These are phyloP conservation scores for Aspergillus nanangensis DNA, from an alignment of 495 filamentous ascomycete species.

Conservation along the genomic window DNA sequence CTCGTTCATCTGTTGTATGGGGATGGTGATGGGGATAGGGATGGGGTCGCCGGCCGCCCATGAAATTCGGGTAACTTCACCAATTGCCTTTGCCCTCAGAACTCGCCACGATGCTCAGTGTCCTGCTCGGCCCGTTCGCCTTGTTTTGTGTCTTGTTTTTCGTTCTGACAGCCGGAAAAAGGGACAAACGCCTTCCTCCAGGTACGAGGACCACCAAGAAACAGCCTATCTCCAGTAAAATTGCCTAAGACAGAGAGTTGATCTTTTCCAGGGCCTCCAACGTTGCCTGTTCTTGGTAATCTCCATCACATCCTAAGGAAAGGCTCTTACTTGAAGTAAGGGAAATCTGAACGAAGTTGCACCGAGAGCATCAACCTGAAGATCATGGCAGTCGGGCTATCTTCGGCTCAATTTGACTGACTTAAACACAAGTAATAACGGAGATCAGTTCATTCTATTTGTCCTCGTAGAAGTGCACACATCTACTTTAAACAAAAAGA, in stretches of 20 bases:
- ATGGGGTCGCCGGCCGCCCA: not conserved
- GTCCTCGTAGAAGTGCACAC: not conserved
- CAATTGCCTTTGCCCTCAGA: not conserved
- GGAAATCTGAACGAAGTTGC: not conserved
- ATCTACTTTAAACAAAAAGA: not conserved
- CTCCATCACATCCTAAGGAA: constrained; percentile 31
- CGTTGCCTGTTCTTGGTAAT: constrained; percentile 37
- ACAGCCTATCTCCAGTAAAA: too few species aligned
- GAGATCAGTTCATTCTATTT: too few species aligned
- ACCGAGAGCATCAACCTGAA: not conserved
- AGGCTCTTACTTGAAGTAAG: constrained; percentile 22
- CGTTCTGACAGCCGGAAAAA: not conserved
- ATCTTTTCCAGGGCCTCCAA: constrained; percentile 29
- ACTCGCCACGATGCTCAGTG: not conserved
- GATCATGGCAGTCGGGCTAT: not conserved
- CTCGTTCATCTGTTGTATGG: not conserved
- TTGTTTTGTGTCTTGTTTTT: not conserved
- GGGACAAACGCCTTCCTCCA: constrained; percentile 1
- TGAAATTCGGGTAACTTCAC: not conserved
- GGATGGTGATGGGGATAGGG: not conserved
- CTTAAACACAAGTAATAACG: too few species aligned
- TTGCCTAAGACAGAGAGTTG: not conserved
- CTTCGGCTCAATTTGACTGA: not conserved
- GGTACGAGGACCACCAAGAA: not conserved
- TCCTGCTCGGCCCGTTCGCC: not conserved